Evolutionary conservation across 139 green algal species (phyloP).

Genomic region (Penium margaritaceum): DNA sequence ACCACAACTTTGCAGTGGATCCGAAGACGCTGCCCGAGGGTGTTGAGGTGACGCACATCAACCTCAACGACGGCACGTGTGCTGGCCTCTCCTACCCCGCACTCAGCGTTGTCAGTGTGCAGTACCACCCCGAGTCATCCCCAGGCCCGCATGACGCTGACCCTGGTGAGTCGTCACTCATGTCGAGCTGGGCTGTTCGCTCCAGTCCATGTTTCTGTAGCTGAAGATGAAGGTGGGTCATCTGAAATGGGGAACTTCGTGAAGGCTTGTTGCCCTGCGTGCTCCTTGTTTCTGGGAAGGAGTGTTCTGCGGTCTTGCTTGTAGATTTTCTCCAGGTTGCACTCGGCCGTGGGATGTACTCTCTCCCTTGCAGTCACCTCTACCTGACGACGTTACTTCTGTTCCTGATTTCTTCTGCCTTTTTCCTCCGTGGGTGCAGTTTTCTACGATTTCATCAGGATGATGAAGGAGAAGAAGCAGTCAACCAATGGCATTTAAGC

Average conservation of each 20-base stretch:
- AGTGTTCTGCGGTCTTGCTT: not conserved
- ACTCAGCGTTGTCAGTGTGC: constrained; percentile 85
- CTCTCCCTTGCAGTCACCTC: not conserved
- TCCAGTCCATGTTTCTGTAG: not conserved
- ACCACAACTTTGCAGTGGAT: constrained; percentile 99
- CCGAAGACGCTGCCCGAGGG: constrained; percentile 69
- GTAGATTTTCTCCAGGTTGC: not conserved
- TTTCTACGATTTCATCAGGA: constrained; percentile 19
- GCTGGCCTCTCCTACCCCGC: constrained; percentile 64
- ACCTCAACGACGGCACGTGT: constrained; percentile 99
- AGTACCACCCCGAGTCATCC: constrained; percentile 96
- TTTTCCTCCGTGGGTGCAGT: not conserved
- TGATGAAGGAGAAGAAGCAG: no score
- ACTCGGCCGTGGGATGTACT: not conserved
- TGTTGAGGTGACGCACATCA: constrained; percentile 90
- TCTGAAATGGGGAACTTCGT: not conserved
- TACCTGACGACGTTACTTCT: not conserved
- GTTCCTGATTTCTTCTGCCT: not conserved
- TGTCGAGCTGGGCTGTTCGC: not conserved
- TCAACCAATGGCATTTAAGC: no score
- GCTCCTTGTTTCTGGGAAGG: not conserved
- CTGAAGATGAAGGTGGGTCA: not conserved
- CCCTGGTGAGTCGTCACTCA: constrained; percentile 29
- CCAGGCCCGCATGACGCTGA: constrained; percentile 94
- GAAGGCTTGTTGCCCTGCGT: not conserved